phyloP scores from a whole-genome alignment of 2,329 filamentous ascomycete species.

The Neonectria magnoliae region DNA sequence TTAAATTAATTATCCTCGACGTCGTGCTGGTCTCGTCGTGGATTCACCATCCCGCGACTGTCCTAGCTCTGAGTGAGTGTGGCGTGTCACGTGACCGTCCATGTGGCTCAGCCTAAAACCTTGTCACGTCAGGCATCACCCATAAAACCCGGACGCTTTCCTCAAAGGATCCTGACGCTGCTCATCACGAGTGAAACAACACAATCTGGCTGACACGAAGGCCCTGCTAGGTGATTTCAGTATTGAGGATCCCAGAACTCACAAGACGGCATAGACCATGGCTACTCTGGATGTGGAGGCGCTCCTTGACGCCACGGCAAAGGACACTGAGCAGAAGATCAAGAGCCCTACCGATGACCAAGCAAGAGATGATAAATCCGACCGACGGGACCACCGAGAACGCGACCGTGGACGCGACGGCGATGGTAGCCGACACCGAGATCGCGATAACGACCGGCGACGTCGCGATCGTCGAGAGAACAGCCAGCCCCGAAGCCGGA shows the following conservation, averaged over 20 bases:
- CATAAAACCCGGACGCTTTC: conserved; percentile 18
- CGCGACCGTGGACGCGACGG: conserved; percentile 67
- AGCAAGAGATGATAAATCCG: conserved; percentile 52
- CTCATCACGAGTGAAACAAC: conserved; percentile 21
- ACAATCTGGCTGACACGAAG: conserved; percentile 12
- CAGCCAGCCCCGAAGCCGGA: conserved; percentile 58
- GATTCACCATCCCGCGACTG: background rate
- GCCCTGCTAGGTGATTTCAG: conserved; percentile 21
- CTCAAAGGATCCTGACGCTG: conserved; percentile 25
- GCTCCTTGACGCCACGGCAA: conserved; percentile 85
- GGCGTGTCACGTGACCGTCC: conserved; percentile 32
- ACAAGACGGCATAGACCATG: conserved; percentile 49
- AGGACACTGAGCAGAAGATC: conserved; percentile 62
- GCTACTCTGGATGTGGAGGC: conserved; percentile 81
- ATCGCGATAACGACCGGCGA: conserved; percentile 64
- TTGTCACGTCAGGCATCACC: conserved; percentile 36
- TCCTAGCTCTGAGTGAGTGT: background rate
- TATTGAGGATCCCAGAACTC: conserved; percentile 16
- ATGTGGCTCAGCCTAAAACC: conserved; percentile 32
- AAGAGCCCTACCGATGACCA: conserved; percentile 63
- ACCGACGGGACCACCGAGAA: conserved; percentile 62
- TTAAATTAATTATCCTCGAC: background rate
- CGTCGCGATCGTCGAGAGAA: conserved; percentile 65
- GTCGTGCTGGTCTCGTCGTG: background rate
- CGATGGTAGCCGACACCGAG: conserved; percentile 63